These are phyloP conservation scores for Saccharomyces pastorianus DNA, from an alignment of 1,139 yeast genomes.

Conservation along the genomic window DNA sequence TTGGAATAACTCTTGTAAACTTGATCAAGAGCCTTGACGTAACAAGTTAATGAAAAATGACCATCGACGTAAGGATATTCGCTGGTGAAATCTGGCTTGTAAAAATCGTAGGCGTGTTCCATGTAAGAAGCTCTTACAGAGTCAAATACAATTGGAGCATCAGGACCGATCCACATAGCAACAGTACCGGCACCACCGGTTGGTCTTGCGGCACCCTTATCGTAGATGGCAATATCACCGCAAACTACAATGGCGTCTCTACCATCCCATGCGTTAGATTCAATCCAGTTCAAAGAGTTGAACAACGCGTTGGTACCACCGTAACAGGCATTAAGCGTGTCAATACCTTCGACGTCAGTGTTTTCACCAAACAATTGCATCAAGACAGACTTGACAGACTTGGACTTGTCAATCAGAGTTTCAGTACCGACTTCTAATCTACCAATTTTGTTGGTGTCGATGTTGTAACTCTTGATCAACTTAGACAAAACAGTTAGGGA, in stretches of 20 bases:
- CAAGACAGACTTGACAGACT: slow-evolving; percentile 90
- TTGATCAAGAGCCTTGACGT: slow-evolving; percentile 85
- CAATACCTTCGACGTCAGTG: slow-evolving; percentile 91
- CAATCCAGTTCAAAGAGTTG: slow-evolving; percentile 93
- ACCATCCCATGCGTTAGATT: slow-evolving; percentile 96
- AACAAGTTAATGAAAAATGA: slow-evolving; percentile 88
- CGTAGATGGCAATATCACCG: slow-evolving; percentile 97
- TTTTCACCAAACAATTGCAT: slow-evolving; percentile 91
- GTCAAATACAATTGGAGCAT: slow-evolving; percentile 93
- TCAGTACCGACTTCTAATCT: slow-evolving; percentile 98
- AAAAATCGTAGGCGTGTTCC: slow-evolving; percentile 96
- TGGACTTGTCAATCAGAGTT: slow-evolving; percentile 92
- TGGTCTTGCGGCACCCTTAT: slow-evolving; percentile 97
- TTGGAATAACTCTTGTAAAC: slow-evolving; percentile 77
- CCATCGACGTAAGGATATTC: slow-evolving; percentile 99
- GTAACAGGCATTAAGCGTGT: slow-evolving; percentile 94
- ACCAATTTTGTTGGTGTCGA: slow-evolving; percentile 78
- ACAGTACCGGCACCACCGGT: slow-evolving; percentile 99
- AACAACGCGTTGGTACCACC: slow-evolving; percentile 96
- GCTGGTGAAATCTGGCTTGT: slow-evolving; percentile 92
- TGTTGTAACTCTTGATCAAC: slow-evolving; percentile 68
- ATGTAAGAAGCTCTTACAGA: slow-evolving; percentile 80
- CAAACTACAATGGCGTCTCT: slow-evolving; percentile 94
- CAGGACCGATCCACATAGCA: slow-evolving; percentile 92
- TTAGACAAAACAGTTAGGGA: slow-evolving; percentile 73